Evolutionary conservation across 345 rosid genomes (phyloP), one percentile per base, ranked within the genome.

Genomic region (Turnera subulata): DNA sequence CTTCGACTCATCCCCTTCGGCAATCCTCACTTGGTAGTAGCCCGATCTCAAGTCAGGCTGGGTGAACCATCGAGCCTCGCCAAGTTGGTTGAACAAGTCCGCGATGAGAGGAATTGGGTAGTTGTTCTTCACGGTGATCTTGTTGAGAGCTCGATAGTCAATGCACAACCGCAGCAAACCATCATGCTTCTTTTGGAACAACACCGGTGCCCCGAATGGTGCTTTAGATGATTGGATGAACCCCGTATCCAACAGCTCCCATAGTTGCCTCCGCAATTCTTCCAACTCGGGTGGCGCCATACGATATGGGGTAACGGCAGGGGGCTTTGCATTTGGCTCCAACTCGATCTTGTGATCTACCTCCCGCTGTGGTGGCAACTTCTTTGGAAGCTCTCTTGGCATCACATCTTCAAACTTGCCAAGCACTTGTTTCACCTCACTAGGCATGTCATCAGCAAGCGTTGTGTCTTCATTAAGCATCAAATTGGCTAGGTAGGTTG

Each of bases 201-300:
- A 33, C 0, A 58, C 20, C 11, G 20, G 8, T 4, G 63, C 53
- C 1, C 32, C 15, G 13, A 5, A 46, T 1, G 29, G 45, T 1
- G 63, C 20, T 2, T 58, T 58, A 6, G 32, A 46, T 4, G 32
- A 19, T 1, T 9, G 18, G 6, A 58, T 20, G 53, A 25, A 33
- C 0, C 53, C 24, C n/a, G 8, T 22, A 6, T 46, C 33, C 17
- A 58, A 19, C 8, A 46, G 6, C 12, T 58, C 63, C 19, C 6
- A 19, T 6, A 46, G 18, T 18, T 58, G 24, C 29, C 15, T 58
- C 1, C 12, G 48, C 1, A 56, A n/a, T 13, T 56, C 18, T 14
- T 20, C 60, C 18, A 56, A 56, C 19, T 56, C 35, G 8, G 48
- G 60, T 1, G 60, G 35, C 8, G 33, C 19, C 48, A 56, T 56